Conservation (phyloP, 352 stramenopile species). For the Bremia lactucae region DNA sequence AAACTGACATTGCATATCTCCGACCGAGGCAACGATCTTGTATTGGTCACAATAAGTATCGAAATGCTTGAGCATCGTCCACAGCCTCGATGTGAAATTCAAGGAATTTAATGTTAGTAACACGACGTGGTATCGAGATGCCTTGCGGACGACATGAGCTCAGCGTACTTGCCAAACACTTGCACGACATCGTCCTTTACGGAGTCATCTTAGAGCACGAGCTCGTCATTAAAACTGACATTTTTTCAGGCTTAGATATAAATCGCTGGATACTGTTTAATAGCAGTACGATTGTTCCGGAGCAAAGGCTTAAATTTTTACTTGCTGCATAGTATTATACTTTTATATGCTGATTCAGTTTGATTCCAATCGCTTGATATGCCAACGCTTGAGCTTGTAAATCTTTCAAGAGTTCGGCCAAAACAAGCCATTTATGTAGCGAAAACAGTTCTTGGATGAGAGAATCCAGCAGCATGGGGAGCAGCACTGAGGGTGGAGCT, state of each 20-base stretch:
- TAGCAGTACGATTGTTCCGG: conserved; percentile 25
- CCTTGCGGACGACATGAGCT: conserved; percentile 56
- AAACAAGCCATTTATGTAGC: conserved; percentile 33
- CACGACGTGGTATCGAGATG: conserved; percentile 74
- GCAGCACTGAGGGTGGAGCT: conserved; percentile 10
- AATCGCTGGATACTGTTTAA: conserved; percentile 42
- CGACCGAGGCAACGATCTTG: conserved; percentile 53
- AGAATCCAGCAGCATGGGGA: too few species aligned
- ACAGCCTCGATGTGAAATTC: conserved; percentile 61
- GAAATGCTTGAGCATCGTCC: conserved; percentile 56
- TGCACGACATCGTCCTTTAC: conserved; percentile 78
- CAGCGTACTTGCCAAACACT: conserved; percentile 47
- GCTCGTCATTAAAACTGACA: conserved; percentile 51
- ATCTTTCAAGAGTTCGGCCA: too few species aligned
- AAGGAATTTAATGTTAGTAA: conserved; percentile 79
- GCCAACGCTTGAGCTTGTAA: too few species aligned
- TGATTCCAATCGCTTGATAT: conserved; percentile 11
- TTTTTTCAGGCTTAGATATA: too few species aligned
- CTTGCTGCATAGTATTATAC: conserved; percentile 7
- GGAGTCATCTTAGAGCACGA: conserved; percentile 62
- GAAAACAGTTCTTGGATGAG: too few species aligned
- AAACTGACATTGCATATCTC: conserved; percentile 42
- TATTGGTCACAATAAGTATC: conserved; percentile 52
- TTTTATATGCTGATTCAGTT: conserved; percentile 8
- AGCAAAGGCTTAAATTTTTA: conserved; percentile 7